Conservation (phyloP, 352 stramenopile species). For the Globisporangium solare region DNA sequence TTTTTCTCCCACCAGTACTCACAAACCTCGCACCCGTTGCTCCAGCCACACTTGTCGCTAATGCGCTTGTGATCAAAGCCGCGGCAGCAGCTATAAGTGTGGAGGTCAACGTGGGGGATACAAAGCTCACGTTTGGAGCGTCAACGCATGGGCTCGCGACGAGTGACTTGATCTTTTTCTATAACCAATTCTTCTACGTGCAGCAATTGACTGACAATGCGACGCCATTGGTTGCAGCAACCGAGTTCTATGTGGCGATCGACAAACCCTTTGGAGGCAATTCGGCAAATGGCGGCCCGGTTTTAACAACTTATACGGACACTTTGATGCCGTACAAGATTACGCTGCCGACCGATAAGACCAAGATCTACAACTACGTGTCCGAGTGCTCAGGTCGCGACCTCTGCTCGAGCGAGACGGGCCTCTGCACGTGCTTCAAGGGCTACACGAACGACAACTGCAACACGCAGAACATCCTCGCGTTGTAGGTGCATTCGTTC, state of each 20-base stretch:
- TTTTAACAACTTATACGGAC: not conserved
- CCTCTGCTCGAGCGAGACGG: conserved; percentile 56
- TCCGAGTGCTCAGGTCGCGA: conserved; percentile 71
- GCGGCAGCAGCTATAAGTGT: not conserved
- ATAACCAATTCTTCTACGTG: conserved; percentile 58
- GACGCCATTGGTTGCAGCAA: not conserved
- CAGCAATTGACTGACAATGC: conserved; percentile 10
- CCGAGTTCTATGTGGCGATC: conserved; percentile 18
- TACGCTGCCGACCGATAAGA: conserved; percentile 14
- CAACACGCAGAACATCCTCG: conserved; percentile 79
- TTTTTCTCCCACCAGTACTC: conserved; percentile 15
- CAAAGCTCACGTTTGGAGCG: conserved; percentile 12
- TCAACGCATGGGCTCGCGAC: not conserved
- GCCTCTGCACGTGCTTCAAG: conserved; percentile 85
- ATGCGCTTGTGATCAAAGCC: conserved; percentile 8
- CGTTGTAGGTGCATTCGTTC: conserved; percentile 29
- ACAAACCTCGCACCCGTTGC: too few relatives aligned
- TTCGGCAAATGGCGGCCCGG: conserved; percentile 12
- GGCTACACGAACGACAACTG: conserved; percentile 88
- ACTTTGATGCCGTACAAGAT: conserved; percentile 26
- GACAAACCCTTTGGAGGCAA: conserved; percentile 50
- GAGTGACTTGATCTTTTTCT: conserved; percentile 43
- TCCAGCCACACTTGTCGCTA: too few relatives aligned
- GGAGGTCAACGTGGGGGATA: conserved; percentile 12
- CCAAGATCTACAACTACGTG: conserved; percentile 62